phyloP scores from a whole-genome alignment of 441 rosid species.

The Pelargonium cotyledonis region DNA sequence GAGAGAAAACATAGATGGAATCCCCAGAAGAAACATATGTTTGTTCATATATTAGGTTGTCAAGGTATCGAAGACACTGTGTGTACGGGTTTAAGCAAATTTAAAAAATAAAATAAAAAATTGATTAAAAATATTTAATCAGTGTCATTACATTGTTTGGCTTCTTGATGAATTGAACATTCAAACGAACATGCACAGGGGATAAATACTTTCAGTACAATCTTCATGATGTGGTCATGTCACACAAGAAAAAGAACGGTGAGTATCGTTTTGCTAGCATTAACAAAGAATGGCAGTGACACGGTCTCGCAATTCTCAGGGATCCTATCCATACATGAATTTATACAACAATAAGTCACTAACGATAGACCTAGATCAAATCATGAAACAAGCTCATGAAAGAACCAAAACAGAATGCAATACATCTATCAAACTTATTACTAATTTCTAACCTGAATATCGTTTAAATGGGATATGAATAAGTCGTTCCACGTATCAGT shows the following conservation, averaged over 20 bases:
- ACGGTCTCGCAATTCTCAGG: background rate
- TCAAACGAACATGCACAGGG: background rate
- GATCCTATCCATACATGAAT: background rate
- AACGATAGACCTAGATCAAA: background rate
- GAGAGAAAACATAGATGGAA: background rate
- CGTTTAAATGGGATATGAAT: slow-evolving; percentile 32
- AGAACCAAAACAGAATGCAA: background rate
- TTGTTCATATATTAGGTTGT: background rate
- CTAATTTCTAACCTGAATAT: slow-evolving; percentile 21
- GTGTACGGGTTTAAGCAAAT: no score
- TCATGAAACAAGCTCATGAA: background rate
- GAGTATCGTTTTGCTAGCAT: background rate
- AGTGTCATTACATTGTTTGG: no score
- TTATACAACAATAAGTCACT: background rate
- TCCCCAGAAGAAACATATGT: background rate
- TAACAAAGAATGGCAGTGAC: background rate
- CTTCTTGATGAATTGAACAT: no score
- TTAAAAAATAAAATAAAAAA: no score
- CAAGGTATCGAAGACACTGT: no score
- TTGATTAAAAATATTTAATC: no score
- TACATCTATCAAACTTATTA: background rate
- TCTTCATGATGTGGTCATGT: no score
- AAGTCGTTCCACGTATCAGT: slow-evolving; percentile 85
- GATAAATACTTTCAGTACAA: no score
- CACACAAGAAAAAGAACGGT: background rate